These are phyloP conservation scores for Debaryomyces hansenii DNA, from an alignment of 805 yeast genomes.

Conservation along the genomic window DNA sequence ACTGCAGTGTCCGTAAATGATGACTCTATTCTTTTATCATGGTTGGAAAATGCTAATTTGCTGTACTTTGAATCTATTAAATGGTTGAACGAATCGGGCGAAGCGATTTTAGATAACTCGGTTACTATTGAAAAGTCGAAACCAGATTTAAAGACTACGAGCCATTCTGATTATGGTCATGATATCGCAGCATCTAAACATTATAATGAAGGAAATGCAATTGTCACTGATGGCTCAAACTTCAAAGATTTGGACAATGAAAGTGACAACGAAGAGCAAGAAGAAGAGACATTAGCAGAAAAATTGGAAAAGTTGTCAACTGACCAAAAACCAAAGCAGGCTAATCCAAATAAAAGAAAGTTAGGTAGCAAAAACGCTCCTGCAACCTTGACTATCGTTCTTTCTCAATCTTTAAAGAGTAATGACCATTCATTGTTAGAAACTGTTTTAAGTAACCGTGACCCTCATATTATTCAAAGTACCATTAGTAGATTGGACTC, in stretches of 20 bases:
- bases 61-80: conserved; percentile 57
- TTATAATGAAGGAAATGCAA: conserved; percentile 62
- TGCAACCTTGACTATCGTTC: conserved; percentile 70
- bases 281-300: conserved; percentile 31
- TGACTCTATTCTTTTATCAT: conserved; percentile 45
- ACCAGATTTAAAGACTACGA: conserved; percentile 41
- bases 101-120: conserved; percentile 22
- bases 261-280: conserved; percentile 41
- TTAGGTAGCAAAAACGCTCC: conserved; percentile 57
- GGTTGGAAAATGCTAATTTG: conserved; percentile 62
- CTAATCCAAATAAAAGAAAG: conserved; percentile 41
- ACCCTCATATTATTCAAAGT: conserved; percentile 48
- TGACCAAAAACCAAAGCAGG: conserved; percentile 19
- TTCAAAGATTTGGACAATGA: conserved; percentile 53
- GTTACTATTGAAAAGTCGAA: conserved; percentile 33
- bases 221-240: conserved; percentile 64
- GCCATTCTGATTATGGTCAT: conserved; percentile 46
- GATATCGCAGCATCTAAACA: conserved; percentile 54
- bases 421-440: conserved; percentile 86
- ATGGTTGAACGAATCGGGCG: conserved; percentile 42
- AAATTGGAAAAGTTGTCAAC: conserved; percentile 39
- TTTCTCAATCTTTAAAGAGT: conserved; percentile 84
- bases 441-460: conserved; percentile 65
- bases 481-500: conserved; percentile 52
- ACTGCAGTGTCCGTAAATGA: conserved; percentile 30